Evolutionary conservation across 164 flowering plant species (phyloP).

Genomic region (Magnolia kwangsiensis): DNA sequence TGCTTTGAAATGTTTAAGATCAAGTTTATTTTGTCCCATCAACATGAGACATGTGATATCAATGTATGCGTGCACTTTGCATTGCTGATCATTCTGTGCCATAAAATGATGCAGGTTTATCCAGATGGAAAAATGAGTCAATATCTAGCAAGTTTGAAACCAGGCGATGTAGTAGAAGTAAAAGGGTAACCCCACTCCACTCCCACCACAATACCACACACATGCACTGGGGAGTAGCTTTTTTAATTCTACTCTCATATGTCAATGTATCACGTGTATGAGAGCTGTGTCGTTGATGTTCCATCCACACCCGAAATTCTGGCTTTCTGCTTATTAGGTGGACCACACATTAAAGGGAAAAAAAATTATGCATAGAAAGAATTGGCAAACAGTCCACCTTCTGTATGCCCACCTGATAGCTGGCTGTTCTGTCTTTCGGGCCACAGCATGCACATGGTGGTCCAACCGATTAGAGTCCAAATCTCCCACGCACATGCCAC

Average conservation of each 20-base stretch:
- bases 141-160: slow-evolving; percentile 79
- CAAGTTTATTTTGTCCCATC: neutral
- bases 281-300: too few relatives aligned
- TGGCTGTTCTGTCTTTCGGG: neutral
- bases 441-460: neutral
- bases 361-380: neutral
- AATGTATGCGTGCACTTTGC: neutral
- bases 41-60: neutral
- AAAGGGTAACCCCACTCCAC: slow-evolving; percentile 65
- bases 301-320: too few relatives aligned
- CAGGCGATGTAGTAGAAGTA: slow-evolving; percentile 92
- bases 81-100: neutral
- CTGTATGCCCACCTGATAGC: neutral
- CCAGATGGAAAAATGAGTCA: slow-evolving; percentile 99
- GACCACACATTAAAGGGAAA: neutral
- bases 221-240: neutral
- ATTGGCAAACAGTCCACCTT: neutral
- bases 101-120: slow-evolving; percentile 52
- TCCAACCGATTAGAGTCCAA: neutral
- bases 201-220: neutral
- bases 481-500: too few relatives aligned
- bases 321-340: too few relatives aligned
- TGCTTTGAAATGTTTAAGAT: neutral
- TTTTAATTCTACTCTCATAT: too few relatives aligned
- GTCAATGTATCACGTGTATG: too few relatives aligned